These are phyloP conservation scores for Metschnikowia shivogae DNA, from an alignment of 805 yeast genomes.

Conservation along the genomic window DNA sequence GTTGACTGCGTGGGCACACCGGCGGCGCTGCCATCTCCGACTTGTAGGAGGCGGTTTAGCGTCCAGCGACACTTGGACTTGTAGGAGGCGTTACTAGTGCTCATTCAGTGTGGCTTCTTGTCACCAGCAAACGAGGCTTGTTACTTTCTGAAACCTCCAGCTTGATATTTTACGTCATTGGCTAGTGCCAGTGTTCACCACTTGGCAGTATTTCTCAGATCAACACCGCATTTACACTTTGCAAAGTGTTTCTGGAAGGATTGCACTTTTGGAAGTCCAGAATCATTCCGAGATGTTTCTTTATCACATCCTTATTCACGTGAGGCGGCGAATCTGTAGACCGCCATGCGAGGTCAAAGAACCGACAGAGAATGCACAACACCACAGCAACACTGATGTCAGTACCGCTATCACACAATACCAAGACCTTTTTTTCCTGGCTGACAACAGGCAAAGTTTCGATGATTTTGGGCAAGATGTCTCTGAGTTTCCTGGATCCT, in stretches of 20 bases:
- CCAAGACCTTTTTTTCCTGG: constrained; percentile 22
- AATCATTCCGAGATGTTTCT: constrained; percentile 51
- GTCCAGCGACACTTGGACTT: no score
- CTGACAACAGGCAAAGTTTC: constrained; percentile 16
- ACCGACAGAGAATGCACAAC: constrained; percentile 46
- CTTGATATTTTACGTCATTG: no score
- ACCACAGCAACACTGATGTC: constrained; percentile 66
- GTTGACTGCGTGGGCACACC: no score
- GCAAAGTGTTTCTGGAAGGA: constrained; percentile 76
- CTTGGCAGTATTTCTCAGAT: constrained; percentile 21
- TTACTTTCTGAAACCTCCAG: no score
- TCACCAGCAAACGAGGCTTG: no score
- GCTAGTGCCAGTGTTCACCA: background rate
- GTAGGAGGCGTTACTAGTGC: no score
- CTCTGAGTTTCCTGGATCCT: constrained; percentile 61
- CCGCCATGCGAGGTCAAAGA: constrained; percentile 43
- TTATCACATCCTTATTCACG: constrained; percentile 49
- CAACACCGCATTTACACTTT: constrained; percentile 58
- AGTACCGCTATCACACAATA: constrained; percentile 60
- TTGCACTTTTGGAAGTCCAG: constrained; percentile 35
- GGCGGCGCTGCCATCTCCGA: no score
- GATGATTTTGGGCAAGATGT: constrained; percentile 40
- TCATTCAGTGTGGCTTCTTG: no score
- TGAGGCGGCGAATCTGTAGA: constrained; percentile 13
- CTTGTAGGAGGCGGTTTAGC: no score